phyloP scores from a whole-genome alignment of 1,284 basidiomycete genomes.

The Wolfiporia cocos region DNA sequence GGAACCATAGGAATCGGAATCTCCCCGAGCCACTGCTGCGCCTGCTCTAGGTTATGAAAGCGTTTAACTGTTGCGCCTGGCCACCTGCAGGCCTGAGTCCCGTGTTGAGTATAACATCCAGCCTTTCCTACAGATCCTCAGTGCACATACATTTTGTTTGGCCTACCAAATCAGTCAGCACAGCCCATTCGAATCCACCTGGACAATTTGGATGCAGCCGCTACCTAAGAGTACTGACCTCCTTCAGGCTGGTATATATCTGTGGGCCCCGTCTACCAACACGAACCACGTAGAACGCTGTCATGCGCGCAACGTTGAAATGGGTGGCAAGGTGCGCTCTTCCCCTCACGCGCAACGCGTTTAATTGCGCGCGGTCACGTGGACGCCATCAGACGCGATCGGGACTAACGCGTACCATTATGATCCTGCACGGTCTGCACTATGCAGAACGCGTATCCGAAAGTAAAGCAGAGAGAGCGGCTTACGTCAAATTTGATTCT shows the following conservation, averaged over 20 bases:
- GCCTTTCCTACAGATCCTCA: background rate
- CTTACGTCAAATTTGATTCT: no score
- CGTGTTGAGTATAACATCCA: background rate
- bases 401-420: no score
- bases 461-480: no score
- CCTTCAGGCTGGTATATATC: slow-evolving; percentile 50
- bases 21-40: background rate
- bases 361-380: no score
- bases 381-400: no score
- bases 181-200: background rate
- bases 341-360: no score
- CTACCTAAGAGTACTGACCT: slow-evolving; percentile 30
- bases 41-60: background rate
- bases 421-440: no score
- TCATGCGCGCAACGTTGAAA: no score
- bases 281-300: slow-evolving; percentile 53
- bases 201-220: background rate
- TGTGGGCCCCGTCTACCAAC: slow-evolving; percentile 45
- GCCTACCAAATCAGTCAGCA: background rate
- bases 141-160: background rate
- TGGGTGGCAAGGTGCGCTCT: no score
- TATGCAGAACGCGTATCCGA: no score
- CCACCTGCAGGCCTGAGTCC: background rate
- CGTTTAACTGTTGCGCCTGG: background rate
- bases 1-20: background rate